These are phyloP conservation scores for Sporobolus alterniflorus DNA, from an alignment of 202 grass and related monocot species.

Conservation along the genomic window DNA sequence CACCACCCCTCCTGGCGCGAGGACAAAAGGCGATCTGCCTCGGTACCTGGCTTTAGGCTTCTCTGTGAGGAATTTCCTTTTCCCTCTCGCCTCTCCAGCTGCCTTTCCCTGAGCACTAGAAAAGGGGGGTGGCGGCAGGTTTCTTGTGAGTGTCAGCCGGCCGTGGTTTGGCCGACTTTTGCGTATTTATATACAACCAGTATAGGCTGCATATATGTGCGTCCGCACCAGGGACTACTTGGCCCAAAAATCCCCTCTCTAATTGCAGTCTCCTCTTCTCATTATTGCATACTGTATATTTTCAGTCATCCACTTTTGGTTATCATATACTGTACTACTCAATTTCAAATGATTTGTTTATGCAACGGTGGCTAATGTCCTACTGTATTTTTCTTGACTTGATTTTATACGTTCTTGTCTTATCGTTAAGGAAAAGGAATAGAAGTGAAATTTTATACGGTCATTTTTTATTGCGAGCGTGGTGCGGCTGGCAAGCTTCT, in stretches of 20 bases:
- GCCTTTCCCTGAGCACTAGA: slow-evolving; percentile 48
- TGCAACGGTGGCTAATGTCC: too few species aligned
- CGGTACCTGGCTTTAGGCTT: slow-evolving; percentile 27
- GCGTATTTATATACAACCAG: slow-evolving; percentile 40
- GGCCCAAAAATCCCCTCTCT: too few species aligned
- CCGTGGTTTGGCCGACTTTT: slow-evolving; percentile 52
- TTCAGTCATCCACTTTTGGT: too few species aligned
- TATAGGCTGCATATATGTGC: too few species aligned
- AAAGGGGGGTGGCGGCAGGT: slow-evolving; percentile 32
- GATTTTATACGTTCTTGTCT: too few species aligned
- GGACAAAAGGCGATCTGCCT: slow-evolving; percentile 37
- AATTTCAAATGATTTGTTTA: too few species aligned
- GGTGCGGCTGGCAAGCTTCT: not conserved
- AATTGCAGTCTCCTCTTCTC: too few species aligned
- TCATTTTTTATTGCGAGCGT: slow-evolving; percentile 48
- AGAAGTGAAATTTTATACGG: slow-evolving; percentile 21
- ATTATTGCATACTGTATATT: too few species aligned
- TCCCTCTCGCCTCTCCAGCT: slow-evolving; percentile 1
- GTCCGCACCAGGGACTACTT: too few species aligned
- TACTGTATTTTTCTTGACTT: not conserved
- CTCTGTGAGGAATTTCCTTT: not conserved
- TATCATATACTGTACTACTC: too few species aligned
- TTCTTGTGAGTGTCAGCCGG: slow-evolving; percentile 58
- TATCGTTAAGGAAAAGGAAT: not conserved
- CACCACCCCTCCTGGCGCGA: not conserved